These are phyloP conservation scores for Chernovozyma aurita DNA, from an alignment of 1,139 yeast species.

Conservation along the genomic window DNA sequence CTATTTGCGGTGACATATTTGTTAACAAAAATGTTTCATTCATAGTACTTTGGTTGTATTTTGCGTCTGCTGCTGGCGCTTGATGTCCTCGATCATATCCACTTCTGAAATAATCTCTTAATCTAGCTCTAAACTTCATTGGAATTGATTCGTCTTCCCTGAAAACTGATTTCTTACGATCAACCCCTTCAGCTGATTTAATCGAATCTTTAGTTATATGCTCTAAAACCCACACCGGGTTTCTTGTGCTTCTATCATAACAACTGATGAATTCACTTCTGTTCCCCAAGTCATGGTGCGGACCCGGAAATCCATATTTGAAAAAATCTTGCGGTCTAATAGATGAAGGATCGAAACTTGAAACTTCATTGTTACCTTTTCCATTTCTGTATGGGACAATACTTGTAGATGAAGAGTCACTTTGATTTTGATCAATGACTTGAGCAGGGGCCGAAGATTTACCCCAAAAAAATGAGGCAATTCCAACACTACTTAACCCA, in stretches of 20 bases:
- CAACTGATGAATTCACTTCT: slow-evolving; percentile 79
- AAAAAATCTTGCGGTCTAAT: slow-evolving; percentile 73
- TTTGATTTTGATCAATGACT: slow-evolving; percentile 6
- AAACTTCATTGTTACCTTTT: slow-evolving; percentile 10
- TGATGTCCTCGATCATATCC: slow-evolving; percentile 98
- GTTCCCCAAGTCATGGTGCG: slow-evolving; percentile 75
- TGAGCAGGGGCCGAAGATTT: slow-evolving; percentile 19
- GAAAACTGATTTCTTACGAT: slow-evolving; percentile 77
- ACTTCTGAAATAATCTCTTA: slow-evolving; percentile 85
- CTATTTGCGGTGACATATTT: slow-evolving; percentile 95
- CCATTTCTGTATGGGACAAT: slow-evolving; percentile 15
- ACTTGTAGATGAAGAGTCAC: slow-evolving; percentile 8
- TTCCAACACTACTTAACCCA: slow-evolving; percentile 37
- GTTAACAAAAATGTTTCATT: slow-evolving; percentile 87
- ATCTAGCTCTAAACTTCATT: slow-evolving; percentile 61
- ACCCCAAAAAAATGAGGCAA: slow-evolving; percentile 45
- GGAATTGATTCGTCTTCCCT: slow-evolving; percentile 89
- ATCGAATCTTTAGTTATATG: slow-evolving; percentile 80
- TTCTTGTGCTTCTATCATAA: slow-evolving; percentile 77
- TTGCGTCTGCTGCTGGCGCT: slow-evolving; percentile 98
- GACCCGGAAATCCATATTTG: slow-evolving; percentile 93
- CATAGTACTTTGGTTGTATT: slow-evolving; percentile 86
- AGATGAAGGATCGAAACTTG: slow-evolving; percentile 22
- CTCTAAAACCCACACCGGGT: slow-evolving; percentile 88
- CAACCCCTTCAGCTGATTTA: slow-evolving; percentile 45